Evolutionary conservation across 2,329 filamentous ascomycete genomes (phyloP).

Genomic region (Pseudogymnoascus sp.): DNA sequence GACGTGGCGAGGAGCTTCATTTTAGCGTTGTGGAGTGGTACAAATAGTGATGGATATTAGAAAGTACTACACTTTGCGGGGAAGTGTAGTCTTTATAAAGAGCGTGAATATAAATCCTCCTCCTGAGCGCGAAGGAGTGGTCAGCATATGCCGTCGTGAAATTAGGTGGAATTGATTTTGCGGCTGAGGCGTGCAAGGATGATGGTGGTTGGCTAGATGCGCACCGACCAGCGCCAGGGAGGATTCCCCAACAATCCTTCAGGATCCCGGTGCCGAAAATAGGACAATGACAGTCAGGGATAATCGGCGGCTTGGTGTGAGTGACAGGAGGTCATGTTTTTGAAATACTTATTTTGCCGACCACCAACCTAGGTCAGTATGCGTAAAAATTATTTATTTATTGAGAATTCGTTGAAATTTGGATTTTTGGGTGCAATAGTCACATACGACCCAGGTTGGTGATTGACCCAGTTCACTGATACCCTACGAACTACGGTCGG

Average conservation of each 20-base stretch:
- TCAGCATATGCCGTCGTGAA: background rate
- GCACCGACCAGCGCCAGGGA: background rate
- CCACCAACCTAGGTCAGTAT: no score
- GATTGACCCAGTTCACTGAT: no score
- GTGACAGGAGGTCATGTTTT: no score
- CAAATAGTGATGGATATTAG: background rate
- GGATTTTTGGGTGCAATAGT: no score
- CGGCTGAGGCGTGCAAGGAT: background rate
- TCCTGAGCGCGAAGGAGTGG: background rate
- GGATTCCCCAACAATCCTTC: background rate
- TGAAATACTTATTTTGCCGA: no score
- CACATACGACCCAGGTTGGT: no score
- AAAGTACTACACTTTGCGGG: background rate
- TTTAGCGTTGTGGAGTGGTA: background rate
- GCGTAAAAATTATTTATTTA: no score
- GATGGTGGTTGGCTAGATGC: background rate
- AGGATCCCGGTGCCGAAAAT: background rate
- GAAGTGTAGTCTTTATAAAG: background rate
- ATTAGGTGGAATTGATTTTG: background rate
- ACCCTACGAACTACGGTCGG: no score
- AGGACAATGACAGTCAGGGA: no score
- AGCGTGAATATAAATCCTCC: background rate
- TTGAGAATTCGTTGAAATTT: no score
- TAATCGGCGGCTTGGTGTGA: no score
- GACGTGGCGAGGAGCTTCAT: background rate